phyloP scores from a whole-genome alignment of 2,329 filamentous ascomycete genomes.

The Coniochaeta hoffmannii region DNA sequence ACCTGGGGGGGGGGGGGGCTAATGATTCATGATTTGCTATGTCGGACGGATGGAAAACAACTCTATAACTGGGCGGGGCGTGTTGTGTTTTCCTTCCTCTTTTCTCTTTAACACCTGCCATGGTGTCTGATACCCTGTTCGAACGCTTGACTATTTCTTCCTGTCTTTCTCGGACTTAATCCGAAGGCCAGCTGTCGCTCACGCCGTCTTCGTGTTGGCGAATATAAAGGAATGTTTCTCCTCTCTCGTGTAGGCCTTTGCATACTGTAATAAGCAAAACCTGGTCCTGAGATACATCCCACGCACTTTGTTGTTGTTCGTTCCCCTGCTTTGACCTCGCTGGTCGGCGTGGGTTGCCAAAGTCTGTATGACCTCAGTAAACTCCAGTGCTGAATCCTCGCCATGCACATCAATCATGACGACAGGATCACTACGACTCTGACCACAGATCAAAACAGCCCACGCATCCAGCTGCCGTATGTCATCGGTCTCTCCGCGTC shows the following conservation, averaged over 20 bases:
- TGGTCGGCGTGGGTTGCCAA: no score
- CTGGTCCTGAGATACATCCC: no score
- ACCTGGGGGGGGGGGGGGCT: slow-evolving; percentile 13
- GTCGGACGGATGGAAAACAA: slow-evolving; percentile 1
- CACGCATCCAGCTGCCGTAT: neutral
- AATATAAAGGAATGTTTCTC: neutral
- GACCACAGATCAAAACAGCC: neutral
- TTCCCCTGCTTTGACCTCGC: neutral
- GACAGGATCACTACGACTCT: neutral
- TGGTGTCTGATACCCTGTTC: slow-evolving; percentile 10
- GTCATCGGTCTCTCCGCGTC: neutral
- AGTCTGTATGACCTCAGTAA: no score
- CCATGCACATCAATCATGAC: neutral
- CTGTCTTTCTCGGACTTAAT: slow-evolving; percentile 1
- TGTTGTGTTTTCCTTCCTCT: slow-evolving; percentile 4
- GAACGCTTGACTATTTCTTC: neutral
- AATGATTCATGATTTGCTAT: slow-evolving; percentile 5
- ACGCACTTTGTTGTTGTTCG: no score
- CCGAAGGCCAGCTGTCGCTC: neutral
- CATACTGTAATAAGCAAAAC: no score
- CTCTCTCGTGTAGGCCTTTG: neutral
- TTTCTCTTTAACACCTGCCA: slow-evolving; percentile 5
- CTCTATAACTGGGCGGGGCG: neutral
- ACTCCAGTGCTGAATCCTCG: neutral
- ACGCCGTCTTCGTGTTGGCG: neutral